phyloP scores from a whole-genome alignment of 2,329 filamentous ascomycete genomes.

The Penicillium sp. region DNA sequence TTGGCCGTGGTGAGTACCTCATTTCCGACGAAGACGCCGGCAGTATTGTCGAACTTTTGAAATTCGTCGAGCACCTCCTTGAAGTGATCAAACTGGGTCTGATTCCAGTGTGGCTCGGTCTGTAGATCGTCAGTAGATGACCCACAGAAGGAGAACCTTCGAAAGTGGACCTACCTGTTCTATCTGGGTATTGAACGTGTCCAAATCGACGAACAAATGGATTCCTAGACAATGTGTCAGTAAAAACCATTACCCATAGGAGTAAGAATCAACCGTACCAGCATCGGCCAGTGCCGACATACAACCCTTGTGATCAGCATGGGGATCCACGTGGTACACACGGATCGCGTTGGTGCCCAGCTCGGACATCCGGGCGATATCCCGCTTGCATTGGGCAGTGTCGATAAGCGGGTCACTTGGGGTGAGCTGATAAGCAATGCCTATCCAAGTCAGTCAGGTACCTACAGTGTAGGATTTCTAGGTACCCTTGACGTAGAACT shows the following conservation, averaged over 20 bases:
- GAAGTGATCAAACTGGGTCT: constrained; percentile 61
- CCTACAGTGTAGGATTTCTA: neutral
- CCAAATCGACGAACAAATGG: constrained; percentile 75
- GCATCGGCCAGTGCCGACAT: constrained; percentile 71
- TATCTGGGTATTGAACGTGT: constrained; percentile 41
- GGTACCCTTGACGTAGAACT: constrained; percentile 75
- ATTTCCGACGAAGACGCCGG: constrained; percentile 81
- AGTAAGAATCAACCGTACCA: constrained; percentile 42
- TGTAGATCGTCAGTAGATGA: constrained; percentile 24
- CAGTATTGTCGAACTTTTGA: constrained; percentile 65
- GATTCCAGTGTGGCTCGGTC: constrained; percentile 60
- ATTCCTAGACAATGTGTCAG: constrained; percentile 30
- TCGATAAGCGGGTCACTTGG: constrained; percentile 67
- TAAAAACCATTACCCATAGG: neutral
- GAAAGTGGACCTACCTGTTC: constrained; percentile 26
- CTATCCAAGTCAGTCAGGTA: constrained; percentile 37
- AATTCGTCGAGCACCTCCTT: constrained; percentile 67
- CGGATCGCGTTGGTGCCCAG: constrained; percentile 76
- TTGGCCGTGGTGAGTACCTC: constrained; percentile 56
- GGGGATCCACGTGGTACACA: constrained; percentile 75
- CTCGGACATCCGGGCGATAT: constrained; percentile 67
- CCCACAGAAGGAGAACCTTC: neutral
- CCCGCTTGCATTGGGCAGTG: constrained; percentile 64
- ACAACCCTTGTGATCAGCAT: constrained; percentile 63
- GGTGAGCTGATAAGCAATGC: constrained; percentile 62